These are phyloP conservation scores for Tetrapyrgos nigripes DNA, from an alignment of 1,284 basidiomycete species.

Conservation along the genomic window DNA sequence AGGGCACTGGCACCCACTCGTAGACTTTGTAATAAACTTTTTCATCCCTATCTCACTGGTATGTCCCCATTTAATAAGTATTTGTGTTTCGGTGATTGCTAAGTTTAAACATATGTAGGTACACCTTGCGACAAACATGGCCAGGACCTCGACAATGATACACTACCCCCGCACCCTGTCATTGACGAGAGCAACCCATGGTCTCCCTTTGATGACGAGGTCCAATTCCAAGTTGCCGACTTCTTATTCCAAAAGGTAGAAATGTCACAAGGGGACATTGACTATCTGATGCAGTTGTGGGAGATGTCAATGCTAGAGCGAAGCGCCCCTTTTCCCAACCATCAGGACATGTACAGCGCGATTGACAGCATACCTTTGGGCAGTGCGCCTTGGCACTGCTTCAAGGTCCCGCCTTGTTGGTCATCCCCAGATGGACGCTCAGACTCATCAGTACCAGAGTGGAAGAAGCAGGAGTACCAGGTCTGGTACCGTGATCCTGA, in stretches of 20 bases:
- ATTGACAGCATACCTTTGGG: constrained; percentile 34
- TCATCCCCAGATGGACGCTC: constrained; percentile 24
- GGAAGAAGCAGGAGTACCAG: constrained; percentile 29
- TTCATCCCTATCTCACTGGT: constrained; percentile 10
- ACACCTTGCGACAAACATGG: constrained; percentile 8
- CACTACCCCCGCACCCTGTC: neutral
- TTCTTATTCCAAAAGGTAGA: constrained; percentile 21
- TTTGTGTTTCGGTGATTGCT: too few relatives aligned
- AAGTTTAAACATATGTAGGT: constrained; percentile 14
- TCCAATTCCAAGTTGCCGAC: constrained; percentile 15
- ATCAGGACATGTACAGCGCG: constrained; percentile 26
- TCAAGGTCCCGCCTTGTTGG: constrained; percentile 23
- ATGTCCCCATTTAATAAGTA: neutral
- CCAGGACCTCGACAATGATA: neutral
- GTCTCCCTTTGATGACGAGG: constrained; percentile 14
- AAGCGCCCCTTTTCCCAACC: constrained; percentile 28
- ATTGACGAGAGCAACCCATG: constrained; percentile 12
- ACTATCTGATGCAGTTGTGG: constrained; percentile 22
- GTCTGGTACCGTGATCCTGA: constrained; percentile 29
- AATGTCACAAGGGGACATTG: constrained; percentile 19
- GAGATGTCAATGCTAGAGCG: constrained; percentile 8
- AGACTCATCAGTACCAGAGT: constrained; percentile 22
- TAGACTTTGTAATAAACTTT: too few relatives aligned
- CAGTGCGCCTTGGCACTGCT: constrained; percentile 28
- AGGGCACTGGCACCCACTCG: too few relatives aligned